Evolutionary conservation across 1,139 yeast species (phyloP).

Genomic region (Wickerhamomyces sp.): DNA sequence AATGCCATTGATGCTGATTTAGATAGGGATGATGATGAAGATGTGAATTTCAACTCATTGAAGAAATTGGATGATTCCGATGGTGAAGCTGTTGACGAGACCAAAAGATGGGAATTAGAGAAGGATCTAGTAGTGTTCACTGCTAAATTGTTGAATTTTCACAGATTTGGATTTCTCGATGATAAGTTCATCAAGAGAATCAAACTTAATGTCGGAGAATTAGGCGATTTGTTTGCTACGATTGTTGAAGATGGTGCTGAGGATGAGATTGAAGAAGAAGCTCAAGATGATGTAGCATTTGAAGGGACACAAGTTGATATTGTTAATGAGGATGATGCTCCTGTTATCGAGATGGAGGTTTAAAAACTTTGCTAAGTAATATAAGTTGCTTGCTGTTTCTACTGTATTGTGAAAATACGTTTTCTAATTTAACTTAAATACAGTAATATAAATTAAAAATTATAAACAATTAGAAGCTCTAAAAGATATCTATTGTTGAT

Average conservation of each 20-base stretch:
- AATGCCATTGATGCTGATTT: conserved; percentile 33
- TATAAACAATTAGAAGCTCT: not conserved
- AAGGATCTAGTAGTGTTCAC: conserved; percentile 46
- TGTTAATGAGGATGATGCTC: conserved; percentile 6
- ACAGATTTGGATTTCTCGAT: conserved; percentile 36
- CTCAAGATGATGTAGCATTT: conserved; percentile 1
- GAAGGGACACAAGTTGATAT: conserved; percentile 3
- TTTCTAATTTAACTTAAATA: too few relatives aligned
- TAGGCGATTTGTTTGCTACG: conserved; percentile 37
- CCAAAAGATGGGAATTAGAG: conserved; percentile 32
- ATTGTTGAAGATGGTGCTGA: conserved; percentile 24
- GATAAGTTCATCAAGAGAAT: conserved; percentile 35
- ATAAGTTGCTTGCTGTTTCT: too few relatives aligned
- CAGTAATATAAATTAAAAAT: not conserved
- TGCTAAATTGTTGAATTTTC: conserved; percentile 44
- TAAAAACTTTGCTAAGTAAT: not conserved
- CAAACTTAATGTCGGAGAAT: conserved; percentile 38
- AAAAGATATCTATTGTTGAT: not conserved
- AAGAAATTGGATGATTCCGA: conserved; percentile 23
- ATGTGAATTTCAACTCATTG: conserved; percentile 45
- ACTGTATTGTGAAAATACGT: too few relatives aligned
- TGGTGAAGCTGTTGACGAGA: conserved; percentile 24
- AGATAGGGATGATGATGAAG: conserved; percentile 55
- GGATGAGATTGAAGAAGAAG: not conserved
- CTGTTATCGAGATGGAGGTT: conserved; percentile 15